Evolutionary conservation across 805 yeast genomes (phyloP), one percentile per base, ranked within the genome.

Genomic region (Gaillardinia entomophila): DNA sequence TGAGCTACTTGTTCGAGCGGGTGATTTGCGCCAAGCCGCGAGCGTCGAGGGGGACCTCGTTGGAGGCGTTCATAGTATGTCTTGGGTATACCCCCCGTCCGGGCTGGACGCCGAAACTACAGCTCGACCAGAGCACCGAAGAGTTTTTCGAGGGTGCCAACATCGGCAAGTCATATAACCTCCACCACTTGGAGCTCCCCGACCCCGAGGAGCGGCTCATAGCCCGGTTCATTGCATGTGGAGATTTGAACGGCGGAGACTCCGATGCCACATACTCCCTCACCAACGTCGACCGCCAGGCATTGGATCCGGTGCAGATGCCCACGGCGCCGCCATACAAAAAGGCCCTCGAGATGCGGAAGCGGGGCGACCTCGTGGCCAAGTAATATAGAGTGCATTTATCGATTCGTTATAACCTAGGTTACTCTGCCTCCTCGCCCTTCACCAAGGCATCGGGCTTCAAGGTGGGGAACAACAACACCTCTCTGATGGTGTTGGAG

Each of bases 291-390:
- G 57, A 52, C 24, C 55, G 54, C 14, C 55, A 60, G 5, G 79
- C 87, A 37, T 60, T 92, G 38, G 94, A 87, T 44, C 98, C 98
- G 0, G 95, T 92, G 8, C 97, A 92, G 50, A 68, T 78, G 55
- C 98, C 98, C 6, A 89, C 96, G 1, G 92, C 95, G 20, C 98
- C 98, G 1, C 97, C 98, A 1, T 92, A 92, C 59, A 90, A 90
- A 60, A 75, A 77, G 36, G 98, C 97, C 0, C 60, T 92, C 36
- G 95, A 87, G 52, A 66, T 85, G 73, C 87, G 85, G 59, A 71
- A 96, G 49, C 73, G 72, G 36, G 96, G 96, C 1, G 52, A 51
- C 22, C 22, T 19, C 22, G 22, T 19, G 22, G 22, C 6, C 22
- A 19, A 6, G 10, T 6, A 19, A 19, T 10, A 19, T 19, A 6